Base-by-base conservation (phyloP, 345 rosid species). In the Brassica carinata region DNA sequence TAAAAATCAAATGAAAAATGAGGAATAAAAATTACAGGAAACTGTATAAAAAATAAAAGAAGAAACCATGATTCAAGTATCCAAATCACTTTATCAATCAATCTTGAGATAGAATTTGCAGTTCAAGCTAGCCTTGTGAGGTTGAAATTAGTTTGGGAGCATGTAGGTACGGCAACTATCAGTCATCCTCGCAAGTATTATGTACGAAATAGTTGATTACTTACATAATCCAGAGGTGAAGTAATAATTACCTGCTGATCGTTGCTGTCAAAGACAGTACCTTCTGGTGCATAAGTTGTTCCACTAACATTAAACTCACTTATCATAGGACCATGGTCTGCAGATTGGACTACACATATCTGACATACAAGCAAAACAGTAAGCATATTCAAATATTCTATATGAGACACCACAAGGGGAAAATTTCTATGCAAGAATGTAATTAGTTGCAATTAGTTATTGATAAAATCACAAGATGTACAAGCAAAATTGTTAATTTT, bases 201-300 rank as follows among this genome's bases (percentile, higher is more conserved):
- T 31, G 29, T 45, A 30, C 31, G 43, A 58, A 76, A 33, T 67
- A 71, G 29, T 77, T 68, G 69, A 9, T 27, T 59, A 68, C 38
- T 67, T 72, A 29, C 19, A 55, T 23, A 74, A n/a, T 36, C 66
- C 68, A 69, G n/a, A 48, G 4, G 31, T 82, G 13, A 72, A 70
- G 68, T 13, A 77, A 75, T 4, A 45, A 77, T 71, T 85, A 96
- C 99, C 99, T 90, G 92, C 70, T 71, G 69, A 62, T 87, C 95
- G 15, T 63, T 83, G 85, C 87, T 84, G 80, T 89, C 96, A 82
- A 83, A 90, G 71, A 96, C 87, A 64, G 85, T 77, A 76, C 99
- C 98, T 82, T 96, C 99, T 74, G 99, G 99, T 71, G 99, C 94
- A 88, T 92, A 96, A 34, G 97, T 90, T 80, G 99, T 93, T 79